Conservation (phyloP, 169 alveolate species). For the Cryptosporidium muris region DNA sequence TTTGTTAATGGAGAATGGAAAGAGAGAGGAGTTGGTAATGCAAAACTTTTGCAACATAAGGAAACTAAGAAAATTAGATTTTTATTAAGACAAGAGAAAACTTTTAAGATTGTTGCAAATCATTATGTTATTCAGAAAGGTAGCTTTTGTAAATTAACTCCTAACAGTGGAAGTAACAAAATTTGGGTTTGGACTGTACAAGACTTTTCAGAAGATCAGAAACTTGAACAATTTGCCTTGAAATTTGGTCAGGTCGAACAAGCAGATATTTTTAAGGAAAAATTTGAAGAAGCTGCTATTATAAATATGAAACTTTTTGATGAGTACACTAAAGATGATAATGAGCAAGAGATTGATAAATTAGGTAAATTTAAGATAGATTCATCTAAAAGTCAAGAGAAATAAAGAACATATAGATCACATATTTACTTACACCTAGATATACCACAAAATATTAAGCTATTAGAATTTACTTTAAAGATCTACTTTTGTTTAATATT, state of each 20-base stretch:
- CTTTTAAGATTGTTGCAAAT: conserved; percentile 94
- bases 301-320: conserved; percentile 82
- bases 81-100: conserved; percentile 94
- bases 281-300: conserved; percentile 90
- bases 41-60: conserved; percentile 92
- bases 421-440: neutral
- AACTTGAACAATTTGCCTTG: conserved; percentile 92
- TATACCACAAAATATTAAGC: neutral
- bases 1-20: conserved; percentile 94
- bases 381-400: neutral
- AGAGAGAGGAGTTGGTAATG: conserved; percentile 96
- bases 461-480: neutral
- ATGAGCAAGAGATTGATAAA: neutral
- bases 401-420: neutral
- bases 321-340: neutral
- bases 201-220: conserved; percentile 94
- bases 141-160: conserved; percentile 92
- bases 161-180: conserved; percentile 95
- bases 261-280: conserved; percentile 86
- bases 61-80: conserved; percentile 90
- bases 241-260: conserved; percentile 90
- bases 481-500: neutral
- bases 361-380: neutral
- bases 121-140: conserved; percentile 86
- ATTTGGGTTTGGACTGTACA: conserved; percentile 95